Evolutionary conservation across 2,329 filamentous ascomycete species (phyloP).

Genomic region (Alternaria sp.): DNA sequence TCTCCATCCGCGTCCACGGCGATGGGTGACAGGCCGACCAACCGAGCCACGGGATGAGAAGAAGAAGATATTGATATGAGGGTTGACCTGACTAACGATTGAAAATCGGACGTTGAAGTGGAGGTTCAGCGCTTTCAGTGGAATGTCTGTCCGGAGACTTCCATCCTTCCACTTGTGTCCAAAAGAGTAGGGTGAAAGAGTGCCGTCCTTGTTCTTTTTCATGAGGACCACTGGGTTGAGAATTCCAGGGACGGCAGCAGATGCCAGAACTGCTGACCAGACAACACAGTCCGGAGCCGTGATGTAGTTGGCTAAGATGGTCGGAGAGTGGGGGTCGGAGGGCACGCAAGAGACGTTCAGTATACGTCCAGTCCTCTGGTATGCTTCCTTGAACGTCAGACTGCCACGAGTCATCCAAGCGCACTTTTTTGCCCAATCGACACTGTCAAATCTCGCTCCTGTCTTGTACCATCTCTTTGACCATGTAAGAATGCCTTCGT

Average conservation of each 20-base stretch:
- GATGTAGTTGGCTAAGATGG: constrained; percentile 93
- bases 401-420: constrained; percentile 92
- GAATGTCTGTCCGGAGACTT: constrained; percentile 91
- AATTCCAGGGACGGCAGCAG: constrained; percentile 93
- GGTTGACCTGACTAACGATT: constrained; percentile 87
- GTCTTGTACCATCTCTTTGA: constrained; percentile 86
- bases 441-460: constrained; percentile 89
- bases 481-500: constrained; percentile 79
- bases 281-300: constrained; percentile 97
- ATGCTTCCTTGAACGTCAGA: constrained; percentile 93
- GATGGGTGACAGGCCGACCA: constrained; percentile 91
- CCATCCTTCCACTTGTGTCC: constrained; percentile 99
- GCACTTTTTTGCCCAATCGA: constrained; percentile 86
- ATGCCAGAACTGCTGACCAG: constrained; percentile 95
- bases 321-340: constrained; percentile 89
- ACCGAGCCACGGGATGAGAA: constrained; percentile 93
- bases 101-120: constrained; percentile 99
- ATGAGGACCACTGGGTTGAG: constrained; percentile 93
- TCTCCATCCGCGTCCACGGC: constrained; percentile 91
- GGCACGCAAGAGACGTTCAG: constrained; percentile 96
- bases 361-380: constrained; percentile 89
- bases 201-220: constrained; percentile 80
- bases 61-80: constrained; percentile 98
- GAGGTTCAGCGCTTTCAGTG: constrained; percentile 89
- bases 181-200: constrained; percentile 87